Percentiles rank a stretch among this genome's conserved stretches.
Conservation (phyloP, 2,329 filamentous ascomycete species). For the Trichocomaceae sp. region DNA sequence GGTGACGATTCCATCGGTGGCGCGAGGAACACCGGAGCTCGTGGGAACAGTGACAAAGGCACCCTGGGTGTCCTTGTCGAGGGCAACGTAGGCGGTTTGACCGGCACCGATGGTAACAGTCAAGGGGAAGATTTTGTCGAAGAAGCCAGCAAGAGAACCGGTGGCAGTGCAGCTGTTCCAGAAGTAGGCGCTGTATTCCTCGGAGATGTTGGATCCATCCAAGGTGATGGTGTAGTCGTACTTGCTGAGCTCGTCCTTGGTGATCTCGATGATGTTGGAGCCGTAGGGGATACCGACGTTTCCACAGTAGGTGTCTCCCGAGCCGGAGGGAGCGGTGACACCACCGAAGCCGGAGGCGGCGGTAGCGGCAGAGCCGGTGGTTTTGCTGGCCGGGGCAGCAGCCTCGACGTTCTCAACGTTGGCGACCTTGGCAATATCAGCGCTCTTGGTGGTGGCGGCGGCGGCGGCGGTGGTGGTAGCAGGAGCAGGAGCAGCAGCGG, state of each 20-base stretch:
- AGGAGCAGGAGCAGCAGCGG: slow-evolving; percentile 7
- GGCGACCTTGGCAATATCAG: slow-evolving; percentile 8
- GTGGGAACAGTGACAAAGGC: slow-evolving; percentile 28
- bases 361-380: slow-evolving; percentile 15
- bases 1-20: slow-evolving; percentile 26
- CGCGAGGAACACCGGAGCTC: slow-evolving; percentile 21
- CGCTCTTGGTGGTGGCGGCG: background rate
- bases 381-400: slow-evolving; percentile 11
- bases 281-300: slow-evolving; percentile 35
- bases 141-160: slow-evolving; percentile 28
- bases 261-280: slow-evolving; percentile 36
- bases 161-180: slow-evolving; percentile 36
- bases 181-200: slow-evolving; percentile 33
- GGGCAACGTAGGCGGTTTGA: slow-evolving; percentile 31
- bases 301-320: slow-evolving; percentile 25
- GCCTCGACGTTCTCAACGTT: slow-evolving; percentile 13
- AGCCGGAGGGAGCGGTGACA: slow-evolving; percentile 16
- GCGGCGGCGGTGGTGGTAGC: slow-evolving; percentile 1
- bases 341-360: slow-evolving; percentile 31
- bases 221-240: slow-evolving; percentile 34
- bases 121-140: slow-evolving; percentile 27
- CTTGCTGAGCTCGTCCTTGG: slow-evolving; percentile 23
- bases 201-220: slow-evolving; percentile 22
- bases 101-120: slow-evolving; percentile 25
- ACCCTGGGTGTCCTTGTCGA: slow-evolving; percentile 33